Percentiles rank a stretch among this genome's conserved stretches.
Evolutionary conservation across 2,329 filamentous ascomycete species (phyloP).

Genomic region (Cercospora beticola): DNA sequence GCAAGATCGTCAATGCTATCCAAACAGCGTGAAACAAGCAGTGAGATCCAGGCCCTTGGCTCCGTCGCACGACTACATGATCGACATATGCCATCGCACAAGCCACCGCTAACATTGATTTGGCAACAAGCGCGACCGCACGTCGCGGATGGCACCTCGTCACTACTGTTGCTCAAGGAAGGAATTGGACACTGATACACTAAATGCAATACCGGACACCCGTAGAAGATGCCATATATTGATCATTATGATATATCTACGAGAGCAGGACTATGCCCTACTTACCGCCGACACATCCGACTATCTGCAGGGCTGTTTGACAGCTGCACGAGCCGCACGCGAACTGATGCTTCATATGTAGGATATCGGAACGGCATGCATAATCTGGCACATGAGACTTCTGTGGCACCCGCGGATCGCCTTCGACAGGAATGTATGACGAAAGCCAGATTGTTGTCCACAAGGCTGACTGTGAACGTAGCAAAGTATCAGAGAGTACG

Average conservation of each 20-base stretch:
- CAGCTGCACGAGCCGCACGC: background rate
- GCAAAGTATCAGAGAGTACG: no score
- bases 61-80: background rate
- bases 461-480: no score
- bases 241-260: background rate
- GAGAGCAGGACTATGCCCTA: background rate
- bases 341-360: background rate
- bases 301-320: background rate
- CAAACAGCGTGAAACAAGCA: background rate
- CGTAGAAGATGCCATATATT: no score
- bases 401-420: background rate
- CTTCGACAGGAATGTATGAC: no score
- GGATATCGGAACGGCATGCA: background rate
- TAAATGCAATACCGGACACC: background rate
- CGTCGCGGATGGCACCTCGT: background rate
- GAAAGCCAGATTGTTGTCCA: no score
- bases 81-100: background rate
- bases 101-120: background rate
- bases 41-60: background rate
- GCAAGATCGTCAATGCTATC: background rate
- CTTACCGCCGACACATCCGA: background rate
- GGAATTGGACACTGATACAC: background rate
- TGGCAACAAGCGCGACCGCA: background rate
- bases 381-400: background rate
- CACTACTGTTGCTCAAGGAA: background rate